These are phyloP conservation scores for Thraustochytrium sp. DNA, from an alignment of 352 stramenopile species.

Conservation along the genomic window DNA sequence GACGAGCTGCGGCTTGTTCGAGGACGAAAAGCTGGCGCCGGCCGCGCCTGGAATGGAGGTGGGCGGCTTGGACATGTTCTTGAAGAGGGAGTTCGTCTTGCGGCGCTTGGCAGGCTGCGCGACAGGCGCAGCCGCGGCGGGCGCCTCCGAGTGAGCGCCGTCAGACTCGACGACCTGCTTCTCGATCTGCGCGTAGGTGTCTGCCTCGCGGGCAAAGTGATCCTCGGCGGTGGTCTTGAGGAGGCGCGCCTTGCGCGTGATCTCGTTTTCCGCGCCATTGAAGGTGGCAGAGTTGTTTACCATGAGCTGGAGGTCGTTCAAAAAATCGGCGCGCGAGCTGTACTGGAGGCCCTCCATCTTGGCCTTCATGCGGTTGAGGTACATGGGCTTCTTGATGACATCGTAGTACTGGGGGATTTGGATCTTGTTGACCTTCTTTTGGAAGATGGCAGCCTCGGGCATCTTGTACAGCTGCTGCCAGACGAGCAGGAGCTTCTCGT, in stretches of 20 bases:
- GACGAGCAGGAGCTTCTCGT: slow-evolving; percentile 13
- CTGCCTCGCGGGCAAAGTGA: not conserved
- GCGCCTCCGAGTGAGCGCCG: not conserved
- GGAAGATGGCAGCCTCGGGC: slow-evolving; percentile 15
- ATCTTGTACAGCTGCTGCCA: slow-evolving; percentile 16
- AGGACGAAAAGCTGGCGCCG: not conserved
- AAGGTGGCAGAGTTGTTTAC: slow-evolving; percentile 33
- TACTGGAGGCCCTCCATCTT: slow-evolving; percentile 22
- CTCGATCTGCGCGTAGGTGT: not conserved
- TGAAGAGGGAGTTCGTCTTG: not conserved
- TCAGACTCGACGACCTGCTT: not conserved
- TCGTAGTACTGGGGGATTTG: slow-evolving; percentile 24
- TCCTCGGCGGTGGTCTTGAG: not conserved
- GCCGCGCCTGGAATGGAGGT: not conserved
- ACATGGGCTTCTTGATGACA: slow-evolving; percentile 42
- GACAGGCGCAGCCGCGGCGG: not conserved
- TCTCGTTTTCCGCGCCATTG: slow-evolving; percentile 16
- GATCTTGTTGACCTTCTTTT: slow-evolving; percentile 30
- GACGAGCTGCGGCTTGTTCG: not conserved
- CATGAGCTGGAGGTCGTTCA: slow-evolving; percentile 32
- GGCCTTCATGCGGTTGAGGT: slow-evolving; percentile 3
- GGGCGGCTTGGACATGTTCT: slow-evolving; percentile 5
- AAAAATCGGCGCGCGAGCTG: slow-evolving; percentile 11
- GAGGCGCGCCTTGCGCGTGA: not conserved
- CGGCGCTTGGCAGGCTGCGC: not conserved